Base-by-base conservation (phyloP, 768 basidiomycete species). In the Lactarius deliciosus region DNA sequence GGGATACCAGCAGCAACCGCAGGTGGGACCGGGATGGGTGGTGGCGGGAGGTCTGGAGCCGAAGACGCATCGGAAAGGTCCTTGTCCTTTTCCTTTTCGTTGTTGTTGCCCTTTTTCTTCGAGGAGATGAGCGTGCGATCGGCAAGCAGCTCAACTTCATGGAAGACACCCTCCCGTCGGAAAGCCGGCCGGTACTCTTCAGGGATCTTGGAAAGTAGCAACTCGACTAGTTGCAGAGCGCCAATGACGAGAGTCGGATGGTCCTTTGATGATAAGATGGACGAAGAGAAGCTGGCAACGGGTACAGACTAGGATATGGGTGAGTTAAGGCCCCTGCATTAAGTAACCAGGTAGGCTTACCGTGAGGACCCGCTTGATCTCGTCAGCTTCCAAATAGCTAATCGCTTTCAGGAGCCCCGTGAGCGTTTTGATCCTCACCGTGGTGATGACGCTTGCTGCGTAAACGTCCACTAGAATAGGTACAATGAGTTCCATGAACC, bases 401-500 rank as follows among this genome's bases (percentile, higher is more conserved):
- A 96, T 86, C 2, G 96, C 94, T 75, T 98, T 97, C 69, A 97
- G 77, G 59, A 98, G 73, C 1, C 90, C 94, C 0, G 88, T 91
- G 68, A 98, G 80, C 0, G 94, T 93, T 79, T 96, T 96, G 53
- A 91, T 85, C 66, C 97, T 84, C 13, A 98, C 88, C 2, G 92
- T 87, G 0, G 89, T 86, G 58, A 89, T 87, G 32, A 98, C 96
- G 75, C 94, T 97, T 36, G 97, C 96, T n/a, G 96, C 91, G 77
- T 98, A 98, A n/a, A 99, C 96, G 72, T 98, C 97, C 65, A 98
- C 89, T 63, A 99, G 83, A 63, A 97, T 94, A 0, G 97, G 97
- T 0, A 98, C 88, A 72, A 94, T 86, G 40, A 96, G 80, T 57
- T 86, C 85, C 85, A 96, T 92, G 77, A 95, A 98, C 18, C 87